Evolutionary conservation across 768 basidiomycete genomes (phyloP).

Genomic region (Russula sp.): DNA sequence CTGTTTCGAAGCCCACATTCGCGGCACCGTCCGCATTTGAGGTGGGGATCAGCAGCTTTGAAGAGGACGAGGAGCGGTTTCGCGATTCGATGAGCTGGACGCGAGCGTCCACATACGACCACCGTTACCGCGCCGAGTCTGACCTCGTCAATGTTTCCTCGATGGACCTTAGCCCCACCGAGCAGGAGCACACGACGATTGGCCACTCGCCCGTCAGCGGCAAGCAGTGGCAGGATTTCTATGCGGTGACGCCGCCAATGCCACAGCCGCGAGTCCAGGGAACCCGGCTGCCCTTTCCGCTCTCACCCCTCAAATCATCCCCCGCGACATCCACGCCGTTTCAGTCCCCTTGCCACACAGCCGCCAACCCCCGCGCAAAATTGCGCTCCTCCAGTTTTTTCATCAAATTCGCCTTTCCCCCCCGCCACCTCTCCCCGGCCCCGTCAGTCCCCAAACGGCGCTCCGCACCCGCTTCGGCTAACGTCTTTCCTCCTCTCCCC

Average conservation of each 20-base stretch:
- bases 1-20: constrained; percentile 19
- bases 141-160: constrained; percentile 18
- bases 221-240: constrained; percentile 17
- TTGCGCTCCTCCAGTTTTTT: constrained; percentile 31
- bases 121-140: constrained; percentile 8
- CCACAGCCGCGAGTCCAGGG: constrained; percentile 9
- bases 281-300: constrained; percentile 20
- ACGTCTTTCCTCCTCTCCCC: constrained; percentile 15
- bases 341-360: constrained; percentile 24
- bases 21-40: constrained; percentile 20
- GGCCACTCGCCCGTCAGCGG: constrained; percentile 15
- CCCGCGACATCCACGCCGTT: constrained; percentile 29
- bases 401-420: constrained; percentile 31
- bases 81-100: constrained; percentile 26
- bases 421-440: constrained; percentile 27
- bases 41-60: constrained; percentile 23
- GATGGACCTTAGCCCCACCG: constrained; percentile 21
- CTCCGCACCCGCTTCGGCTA: constrained; percentile 23
- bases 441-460: constrained; percentile 19
- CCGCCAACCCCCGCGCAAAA: constrained; percentile 29
- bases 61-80: constrained; percentile 19
- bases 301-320: constrained; percentile 22
- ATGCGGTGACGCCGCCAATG: not conserved
- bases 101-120: constrained; percentile 17
- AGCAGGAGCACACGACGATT: constrained; percentile 17